Conservation (phyloP, 2,329 filamentous ascomycete species). For the Shiraia sp. region DNA sequence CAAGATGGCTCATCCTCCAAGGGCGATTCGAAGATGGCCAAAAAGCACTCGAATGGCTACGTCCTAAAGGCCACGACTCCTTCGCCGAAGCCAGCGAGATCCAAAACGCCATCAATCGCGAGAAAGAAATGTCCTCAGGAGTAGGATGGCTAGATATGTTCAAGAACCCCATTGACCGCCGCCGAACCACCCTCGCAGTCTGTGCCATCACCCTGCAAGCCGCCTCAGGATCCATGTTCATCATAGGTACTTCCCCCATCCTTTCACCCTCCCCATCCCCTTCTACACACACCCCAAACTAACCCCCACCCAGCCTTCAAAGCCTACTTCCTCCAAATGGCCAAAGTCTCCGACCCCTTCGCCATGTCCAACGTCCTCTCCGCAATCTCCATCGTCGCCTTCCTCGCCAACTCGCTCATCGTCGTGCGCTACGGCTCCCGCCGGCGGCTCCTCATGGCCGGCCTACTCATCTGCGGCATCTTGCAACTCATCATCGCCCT, state of each 20-base stretch:
- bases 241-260: conserved; percentile 48
- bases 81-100: conserved; percentile 35
- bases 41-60: conserved; percentile 46
- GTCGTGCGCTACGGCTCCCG: conserved; percentile 59
- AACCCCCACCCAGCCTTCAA: conserved; percentile 29
- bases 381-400: conserved; percentile 59
- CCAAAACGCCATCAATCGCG: conserved; percentile 37
- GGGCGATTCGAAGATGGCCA: conserved; percentile 33
- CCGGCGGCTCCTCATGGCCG: conserved; percentile 57
- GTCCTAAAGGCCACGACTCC: conserved; percentile 46
- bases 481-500: conserved; percentile 59
- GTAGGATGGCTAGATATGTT: conserved; percentile 43
- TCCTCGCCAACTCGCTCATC: conserved; percentile 58
- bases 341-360: conserved; percentile 59
- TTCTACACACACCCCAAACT: not conserved
- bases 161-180: conserved; percentile 37
- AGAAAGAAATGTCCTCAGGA: conserved; percentile 32
- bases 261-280: conserved; percentile 10
- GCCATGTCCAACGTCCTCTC: conserved; percentile 61
- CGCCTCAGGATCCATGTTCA: conserved; percentile 45
- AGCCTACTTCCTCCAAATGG: conserved; percentile 66
- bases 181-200: conserved; percentile 42
- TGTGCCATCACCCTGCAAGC: conserved; percentile 43
- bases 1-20: conserved; percentile 39
- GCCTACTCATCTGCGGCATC: conserved; percentile 57